Evolutionary conservation across 2,329 filamentous ascomycete species (phyloP), one percentile per base, ranked within the genome.

Genomic region (Metarhizium humberi): DNA sequence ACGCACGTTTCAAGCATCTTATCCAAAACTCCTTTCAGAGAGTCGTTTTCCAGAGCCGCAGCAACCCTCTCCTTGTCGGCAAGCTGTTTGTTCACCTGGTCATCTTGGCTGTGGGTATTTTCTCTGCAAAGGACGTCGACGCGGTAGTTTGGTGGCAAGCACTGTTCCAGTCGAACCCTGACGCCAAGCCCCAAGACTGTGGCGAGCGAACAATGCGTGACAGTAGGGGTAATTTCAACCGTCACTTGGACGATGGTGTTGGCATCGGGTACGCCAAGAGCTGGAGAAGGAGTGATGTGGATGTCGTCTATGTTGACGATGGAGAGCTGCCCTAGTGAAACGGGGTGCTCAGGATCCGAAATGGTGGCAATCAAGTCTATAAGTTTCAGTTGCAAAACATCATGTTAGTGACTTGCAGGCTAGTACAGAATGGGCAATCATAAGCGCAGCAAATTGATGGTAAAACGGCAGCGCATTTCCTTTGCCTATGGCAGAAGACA

Each of bases 301-400:
- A 99, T 96, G 71, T 99, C 94, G 36, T 88, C 86, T n/a, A 99
- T 84, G 62, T 95, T 96, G 62, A 99, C 91, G 53, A 99, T 94
- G 38, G 92, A 91, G 45, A 99, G 80, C 64, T 94, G 91, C 58
- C 92, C 94, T 51, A 99, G 81, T 3, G 92, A 95, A 53, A 96
- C 84, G 42, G 94, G 94, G 68, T 99, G 94, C 73, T 99, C 94
- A 2, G 94, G 94, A 70, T 99, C 94, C 29, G 90, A 92, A 66
- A 99, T 96, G 63, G 88, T 88, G 60, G 91, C 90, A 64, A 99
- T 94, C 58, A 99, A 80, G 75, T 99, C 92, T 94, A 60, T 61
- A 60, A 36, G 43, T 16, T 13, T 51, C 13, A 13, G 32, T 34
- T 34, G 40, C 43, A 25, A 30, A 16, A 48, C 29, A 50, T 46